Evolutionary conservation across 73 alveolate genomes (phyloP).

Genomic region (Symbiodinium natans): DNA sequence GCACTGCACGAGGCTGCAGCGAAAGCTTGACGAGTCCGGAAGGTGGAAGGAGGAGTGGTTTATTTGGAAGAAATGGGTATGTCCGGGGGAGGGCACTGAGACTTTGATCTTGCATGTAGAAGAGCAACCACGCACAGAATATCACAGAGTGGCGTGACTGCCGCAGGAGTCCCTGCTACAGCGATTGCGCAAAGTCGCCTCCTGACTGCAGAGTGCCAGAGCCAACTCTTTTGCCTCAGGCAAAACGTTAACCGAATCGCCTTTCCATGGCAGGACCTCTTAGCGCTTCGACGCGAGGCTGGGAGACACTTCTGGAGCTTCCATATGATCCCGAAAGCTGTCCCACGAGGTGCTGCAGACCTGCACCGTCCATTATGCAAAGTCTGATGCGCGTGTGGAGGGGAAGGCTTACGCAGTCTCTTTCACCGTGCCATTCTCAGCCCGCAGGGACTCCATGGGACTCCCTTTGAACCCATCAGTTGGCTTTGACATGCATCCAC

Average conservation of each 20-base stretch:
- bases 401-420: constrained; percentile 58
- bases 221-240: not conserved
- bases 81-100: too few species aligned
- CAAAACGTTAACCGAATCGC: too few species aligned
- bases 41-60: constrained; percentile 75
- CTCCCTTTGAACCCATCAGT: not conserved
- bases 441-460: not conserved
- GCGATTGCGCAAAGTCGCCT: not conserved
- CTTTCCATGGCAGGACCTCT: constrained; percentile 3
- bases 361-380: not conserved
- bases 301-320: too few species aligned
- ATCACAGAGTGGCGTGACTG: too few species aligned
- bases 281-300: not conserved
- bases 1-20: constrained; percentile 40
- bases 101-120: too few species aligned
- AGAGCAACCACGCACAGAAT: too few species aligned
- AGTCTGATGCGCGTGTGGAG: constrained; percentile 15
- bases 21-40: constrained; percentile 22
- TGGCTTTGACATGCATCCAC: not conserved
- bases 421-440: constrained; percentile 41
- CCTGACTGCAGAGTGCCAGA: not conserved
- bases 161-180: not conserved
- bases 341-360: not conserved
- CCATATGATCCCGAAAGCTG: too few species aligned
- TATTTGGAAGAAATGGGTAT: too few species aligned